A percentile compares a stretch with the other conserved stretches of the same genome.
Evolutionary conservation across 306 rosid genomes (phyloP).

Genomic region (Benincasa hispida): DNA sequence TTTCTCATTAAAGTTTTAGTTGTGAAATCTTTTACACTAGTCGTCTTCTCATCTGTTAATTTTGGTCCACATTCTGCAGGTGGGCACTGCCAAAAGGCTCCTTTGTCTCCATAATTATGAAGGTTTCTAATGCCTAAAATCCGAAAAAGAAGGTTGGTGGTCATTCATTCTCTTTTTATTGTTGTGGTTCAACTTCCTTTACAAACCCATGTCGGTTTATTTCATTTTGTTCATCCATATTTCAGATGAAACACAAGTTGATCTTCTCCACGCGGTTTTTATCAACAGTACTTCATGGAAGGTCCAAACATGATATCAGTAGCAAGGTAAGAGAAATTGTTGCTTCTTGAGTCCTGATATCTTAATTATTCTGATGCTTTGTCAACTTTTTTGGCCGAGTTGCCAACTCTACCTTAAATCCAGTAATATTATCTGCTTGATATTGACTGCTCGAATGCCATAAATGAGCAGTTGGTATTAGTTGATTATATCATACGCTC

Average conservation of each 20-base stretch:
- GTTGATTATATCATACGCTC: neutral
- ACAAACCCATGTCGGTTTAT: neutral
- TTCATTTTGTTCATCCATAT: neutral
- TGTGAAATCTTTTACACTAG: slow-evolving; percentile 36
- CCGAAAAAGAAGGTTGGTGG: slow-evolving; percentile 38
- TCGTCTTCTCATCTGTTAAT: slow-evolving; percentile 33
- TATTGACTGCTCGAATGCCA: neutral
- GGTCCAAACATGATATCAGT: neutral
- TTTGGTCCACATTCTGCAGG: slow-evolving; percentile 59
- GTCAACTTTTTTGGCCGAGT: neutral
- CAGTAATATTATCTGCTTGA: neutral
- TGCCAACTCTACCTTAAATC: neutral
- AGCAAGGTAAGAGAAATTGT: neutral
- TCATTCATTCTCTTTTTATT: slow-evolving; percentile 20
- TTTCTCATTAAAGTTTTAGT: slow-evolving; percentile 31
- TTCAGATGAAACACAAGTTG: neutral
- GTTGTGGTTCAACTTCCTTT: neutral
- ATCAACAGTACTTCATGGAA: neutral
- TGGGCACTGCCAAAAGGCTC: slow-evolving; percentile 34
- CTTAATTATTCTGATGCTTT: neutral
- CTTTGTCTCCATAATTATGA: slow-evolving; percentile 36
- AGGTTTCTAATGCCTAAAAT: slow-evolving; percentile 30
- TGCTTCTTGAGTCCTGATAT: neutral
- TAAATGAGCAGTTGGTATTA: slow-evolving; percentile 3
- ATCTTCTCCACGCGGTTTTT: neutral